These are phyloP conservation scores for Tillandsia fasciculata DNA, from an alignment of 176 grass and related monocot genomes.

Conservation along the genomic window DNA sequence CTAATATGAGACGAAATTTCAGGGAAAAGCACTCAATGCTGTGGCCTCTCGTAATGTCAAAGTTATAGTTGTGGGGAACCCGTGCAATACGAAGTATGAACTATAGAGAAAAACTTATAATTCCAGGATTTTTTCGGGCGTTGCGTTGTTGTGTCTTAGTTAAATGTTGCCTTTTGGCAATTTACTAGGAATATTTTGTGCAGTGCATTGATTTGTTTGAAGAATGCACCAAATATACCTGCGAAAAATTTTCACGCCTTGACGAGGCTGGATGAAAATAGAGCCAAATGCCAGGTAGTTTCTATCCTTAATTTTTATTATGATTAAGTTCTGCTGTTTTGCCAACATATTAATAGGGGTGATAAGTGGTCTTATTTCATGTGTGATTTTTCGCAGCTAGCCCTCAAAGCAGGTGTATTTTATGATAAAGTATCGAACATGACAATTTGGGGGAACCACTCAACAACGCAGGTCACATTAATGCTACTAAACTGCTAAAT, in stretches of 20 bases:
- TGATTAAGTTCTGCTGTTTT: slow-evolving; percentile 12
- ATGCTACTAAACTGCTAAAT: background rate
- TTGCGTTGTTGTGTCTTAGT: background rate
- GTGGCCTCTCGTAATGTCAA: slow-evolving; percentile 85
- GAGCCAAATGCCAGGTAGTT: slow-evolving; percentile 95
- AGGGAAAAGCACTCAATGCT: slow-evolving; percentile 94
- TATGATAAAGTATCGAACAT: slow-evolving; percentile 95
- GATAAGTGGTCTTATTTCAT: background rate
- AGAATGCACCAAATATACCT: slow-evolving; percentile 81
- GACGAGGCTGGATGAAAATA: slow-evolving; percentile 93
- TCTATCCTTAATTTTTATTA: slow-evolving; percentile 9
- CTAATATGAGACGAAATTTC: slow-evolving; percentile 10
- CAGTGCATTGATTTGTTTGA: slow-evolving; percentile 91
- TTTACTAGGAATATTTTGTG: slow-evolving; percentile 10
- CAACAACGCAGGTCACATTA: slow-evolving; percentile 81
- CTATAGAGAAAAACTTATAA: too few species aligned
- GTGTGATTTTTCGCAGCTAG: slow-evolving; percentile 46
- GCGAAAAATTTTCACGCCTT: slow-evolving; percentile 87
- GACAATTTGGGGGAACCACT: slow-evolving; percentile 99
- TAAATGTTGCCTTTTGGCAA: slow-evolving; percentile 5
- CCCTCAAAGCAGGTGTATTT: slow-evolving; percentile 92
- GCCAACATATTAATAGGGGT: slow-evolving; percentile 10
- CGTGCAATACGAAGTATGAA: slow-evolving; percentile 92
- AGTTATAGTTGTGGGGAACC: slow-evolving; percentile 84
- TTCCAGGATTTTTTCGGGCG: too few species aligned